Percentiles rank a stretch among this genome's conserved stretches.
Conservation (phyloP, 225 moss, liverwort and hornwort species). For the Physcomitrellopsis africana region DNA sequence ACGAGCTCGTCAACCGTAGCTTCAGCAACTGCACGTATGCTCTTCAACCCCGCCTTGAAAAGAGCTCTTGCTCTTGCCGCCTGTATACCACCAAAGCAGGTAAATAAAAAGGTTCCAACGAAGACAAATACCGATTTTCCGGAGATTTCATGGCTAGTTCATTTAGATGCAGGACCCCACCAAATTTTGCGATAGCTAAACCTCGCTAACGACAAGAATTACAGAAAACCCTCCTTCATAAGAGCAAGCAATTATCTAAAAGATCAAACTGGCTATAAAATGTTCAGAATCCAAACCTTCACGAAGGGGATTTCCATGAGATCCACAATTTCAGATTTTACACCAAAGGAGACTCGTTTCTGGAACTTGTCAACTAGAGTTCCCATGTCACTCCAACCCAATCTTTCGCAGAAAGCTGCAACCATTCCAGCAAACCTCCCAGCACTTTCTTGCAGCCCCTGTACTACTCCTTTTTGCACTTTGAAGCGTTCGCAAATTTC, state of each 20-base stretch:
- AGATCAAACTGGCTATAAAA: constrained; percentile 22
- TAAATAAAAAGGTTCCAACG: constrained; percentile 24
- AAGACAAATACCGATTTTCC: constrained; percentile 10
- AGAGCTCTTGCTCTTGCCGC: constrained; percentile 93
- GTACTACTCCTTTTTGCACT: constrained; percentile 89
- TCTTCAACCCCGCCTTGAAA: constrained; percentile 85
- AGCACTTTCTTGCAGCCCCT: constrained; percentile 93
- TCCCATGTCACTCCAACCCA: constrained; percentile 94
- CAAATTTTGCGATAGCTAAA: constrained; percentile 3
- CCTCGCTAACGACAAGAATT: constrained; percentile 6
- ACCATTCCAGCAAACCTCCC: constrained; percentile 99
- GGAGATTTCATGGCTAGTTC: not conserved
- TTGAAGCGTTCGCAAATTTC: constrained; percentile 87
- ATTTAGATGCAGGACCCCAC: not conserved
- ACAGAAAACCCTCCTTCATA: constrained; percentile 16
- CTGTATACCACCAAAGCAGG: constrained; percentile 38
- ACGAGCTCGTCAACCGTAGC: constrained; percentile 76
- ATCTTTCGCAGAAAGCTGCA: constrained; percentile 89
- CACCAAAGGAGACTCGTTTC: constrained; percentile 94
- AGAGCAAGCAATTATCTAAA: constrained; percentile 19
- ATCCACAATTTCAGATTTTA: constrained; percentile 95
- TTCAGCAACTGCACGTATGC: constrained; percentile 91
- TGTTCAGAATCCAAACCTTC: constrained; percentile 59
- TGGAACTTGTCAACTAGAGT: constrained; percentile 87
- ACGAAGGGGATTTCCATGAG: constrained; percentile 92